Base-by-base conservation (phyloP, 805 yeast species). In the Candida namnaoensis region DNA sequence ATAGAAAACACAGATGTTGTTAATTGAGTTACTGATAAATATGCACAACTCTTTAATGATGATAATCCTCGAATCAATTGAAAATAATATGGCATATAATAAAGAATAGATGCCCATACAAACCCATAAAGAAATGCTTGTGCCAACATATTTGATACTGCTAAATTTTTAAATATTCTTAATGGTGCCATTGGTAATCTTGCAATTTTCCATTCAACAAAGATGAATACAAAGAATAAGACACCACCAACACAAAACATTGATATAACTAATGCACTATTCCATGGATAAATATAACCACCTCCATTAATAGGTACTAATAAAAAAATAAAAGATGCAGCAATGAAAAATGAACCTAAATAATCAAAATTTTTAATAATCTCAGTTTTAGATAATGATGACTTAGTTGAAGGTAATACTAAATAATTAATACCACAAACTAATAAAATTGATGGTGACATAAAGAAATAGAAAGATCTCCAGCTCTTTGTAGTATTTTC, bases 301-400 rank as follows among this genome's bases (percentile, higher is more conserved):
- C 87, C 88, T 14, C 81, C 80, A 47, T 71, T 69, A 19, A 78
- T 54, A 3, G 82, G 80, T n/a, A 79, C 64, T 62, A 19, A 60
- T 5, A 80, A 45, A 4, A 78, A 54, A 0, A 76, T 71, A 26
- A 69, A 62, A 0, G 74, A 70, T 2, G 74, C 64, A 5, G 79
- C 62, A 32, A 75, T 60, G 12, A 73, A 57, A 27, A 72, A 47
- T 36, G 75, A 65, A 0, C 87, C 87, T 7, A 60, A 47, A 47
- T 69, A 73, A 55, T 80, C 87, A 36, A 79, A 71, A n/a, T 68
- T 68, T 45, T 56, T 59, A 44, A 77, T 54, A 44, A 69, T 69
- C 36, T 66, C 64, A 51, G 53, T 50, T 37, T 61, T 46, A 47
- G 62, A 49, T 41, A 68, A 38, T 41, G 54, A 46, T 38, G 59